Conservation (phyloP, 2,329 filamentous ascomycete genomes). For the Fusarium lateritium region DNA sequence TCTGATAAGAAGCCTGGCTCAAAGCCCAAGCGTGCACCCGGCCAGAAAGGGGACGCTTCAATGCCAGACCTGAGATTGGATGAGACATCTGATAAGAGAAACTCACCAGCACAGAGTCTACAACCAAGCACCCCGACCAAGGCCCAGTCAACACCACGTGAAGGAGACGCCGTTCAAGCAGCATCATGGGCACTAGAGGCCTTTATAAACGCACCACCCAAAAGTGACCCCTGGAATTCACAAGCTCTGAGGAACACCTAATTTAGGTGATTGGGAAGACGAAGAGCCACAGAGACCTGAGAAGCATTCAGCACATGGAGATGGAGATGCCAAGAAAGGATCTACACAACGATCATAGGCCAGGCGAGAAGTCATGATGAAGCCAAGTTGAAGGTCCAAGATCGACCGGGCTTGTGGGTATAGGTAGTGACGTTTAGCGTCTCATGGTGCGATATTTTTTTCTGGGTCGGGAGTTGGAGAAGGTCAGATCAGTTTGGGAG, state of each 20-base stretch:
- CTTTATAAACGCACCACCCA: no score
- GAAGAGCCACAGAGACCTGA: not conserved
- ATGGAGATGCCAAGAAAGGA: not conserved
- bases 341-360: not conserved
- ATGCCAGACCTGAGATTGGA: not conserved
- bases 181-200: not conserved
- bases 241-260: not conserved
- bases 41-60: not conserved
- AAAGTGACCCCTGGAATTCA: not conserved
- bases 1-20: not conserved
- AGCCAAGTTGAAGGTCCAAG: not conserved
- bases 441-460: conserved; percentile 14
- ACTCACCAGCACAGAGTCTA: not conserved
- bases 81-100: not conserved
- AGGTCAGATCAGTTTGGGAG: not conserved
- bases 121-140: not conserved
- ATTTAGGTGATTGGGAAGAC: not conserved
- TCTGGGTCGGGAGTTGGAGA: not conserved
- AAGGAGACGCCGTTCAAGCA: not conserved
- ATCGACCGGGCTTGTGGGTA: conserved; percentile 1
- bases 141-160: not conserved
- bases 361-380: not conserved
- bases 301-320: not conserved
- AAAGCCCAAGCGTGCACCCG: not conserved
- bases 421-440: conserved; percentile 8